phyloP scores from a whole-genome alignment of 169 alveolate species.

The Plasmodium berghei region DNA sequence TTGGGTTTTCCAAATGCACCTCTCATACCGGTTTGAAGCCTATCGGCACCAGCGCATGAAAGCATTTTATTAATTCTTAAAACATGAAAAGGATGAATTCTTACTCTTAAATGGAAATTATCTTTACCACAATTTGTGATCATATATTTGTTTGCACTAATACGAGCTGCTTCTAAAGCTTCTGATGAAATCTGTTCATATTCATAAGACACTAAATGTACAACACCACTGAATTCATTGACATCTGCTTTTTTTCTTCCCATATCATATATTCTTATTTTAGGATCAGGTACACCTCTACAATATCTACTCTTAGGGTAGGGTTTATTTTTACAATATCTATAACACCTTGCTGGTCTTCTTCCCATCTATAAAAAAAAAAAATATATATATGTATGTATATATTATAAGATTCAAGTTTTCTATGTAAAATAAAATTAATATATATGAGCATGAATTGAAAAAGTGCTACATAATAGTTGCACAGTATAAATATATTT shows the following conservation, averaged over 20 bases:
- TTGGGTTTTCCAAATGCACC: conserved; percentile 99
- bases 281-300: conserved; percentile 99
- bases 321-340: conserved; percentile 99
- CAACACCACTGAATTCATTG: conserved; percentile 97
- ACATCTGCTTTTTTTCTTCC: conserved; percentile 98
- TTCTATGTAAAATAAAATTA: no score
- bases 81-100: conserved; percentile 99
- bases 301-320: conserved; percentile 99
- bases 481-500: no score
- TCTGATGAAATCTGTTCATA: conserved; percentile 99
- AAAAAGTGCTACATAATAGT: not conserved
- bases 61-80: conserved; percentile 99
- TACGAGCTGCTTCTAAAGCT: conserved; percentile 99
- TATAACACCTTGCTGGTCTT: conserved; percentile 99
- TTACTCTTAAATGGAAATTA: conserved; percentile 97
- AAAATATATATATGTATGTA: not conserved
- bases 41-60: conserved; percentile 99
- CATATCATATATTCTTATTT: conserved; percentile 97
- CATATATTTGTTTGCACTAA: conserved; percentile 99
- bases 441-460: not conserved
- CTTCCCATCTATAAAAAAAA: conserved; percentile 95
- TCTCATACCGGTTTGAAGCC: conserved; percentile 99
- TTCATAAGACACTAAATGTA: conserved; percentile 98
- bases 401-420: no score
- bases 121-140: conserved; percentile 97